Base-by-base conservation (phyloP, 306 rosid species). In the Casuarina cunninghamiana region DNA sequence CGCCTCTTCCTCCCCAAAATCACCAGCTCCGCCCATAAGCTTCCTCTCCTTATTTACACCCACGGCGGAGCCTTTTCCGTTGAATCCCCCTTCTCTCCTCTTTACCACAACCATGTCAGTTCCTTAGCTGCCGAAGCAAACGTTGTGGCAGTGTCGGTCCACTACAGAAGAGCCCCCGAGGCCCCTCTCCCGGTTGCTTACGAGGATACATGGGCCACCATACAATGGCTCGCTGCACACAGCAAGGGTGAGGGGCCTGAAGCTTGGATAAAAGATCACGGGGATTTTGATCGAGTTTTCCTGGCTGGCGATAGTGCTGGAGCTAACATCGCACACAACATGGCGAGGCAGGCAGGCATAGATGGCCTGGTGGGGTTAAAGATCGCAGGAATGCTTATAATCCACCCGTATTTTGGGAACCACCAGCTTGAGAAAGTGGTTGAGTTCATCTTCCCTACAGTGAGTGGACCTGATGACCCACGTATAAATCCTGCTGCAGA, bases 291-390 rank as follows among this genome's bases (percentile, higher is more conserved):
- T 0, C 53, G 74, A 0, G 80, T 88, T 15, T 90, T 80, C 84
- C 11, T 88, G 11, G 90, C 89, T 1, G 91, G 95, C 0, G 95
- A 90, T 68, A 92, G 95, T 35, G 95, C 97, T n/a, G 93, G 96
- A 0, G 91, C 73, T 0, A 91, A 84, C 39, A 55, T 91, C 1
- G 86, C 87, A 0, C 91, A 89, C 67, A 71, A 46, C 68, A 76
- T 86, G 86, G 91, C 79, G 11, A 73, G 80, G 81, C 75, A 81
- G 3, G 50, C 69, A 0, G 77, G 62, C 0, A 2, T 4, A 0
- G 82, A 79, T 11, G 81, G 81, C 1, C 37, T 80, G 0, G 48
- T 2, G 0, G 82, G 66, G 5, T 5, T 79, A 26, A 87, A 21
- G 0, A 80, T 91, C 0, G 7, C 65, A 0, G 96, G 96, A 0